These are phyloP conservation scores for Oemleria cerasiformis DNA, from an alignment of 306 rosid genomes.

Conservation along the genomic window DNA sequence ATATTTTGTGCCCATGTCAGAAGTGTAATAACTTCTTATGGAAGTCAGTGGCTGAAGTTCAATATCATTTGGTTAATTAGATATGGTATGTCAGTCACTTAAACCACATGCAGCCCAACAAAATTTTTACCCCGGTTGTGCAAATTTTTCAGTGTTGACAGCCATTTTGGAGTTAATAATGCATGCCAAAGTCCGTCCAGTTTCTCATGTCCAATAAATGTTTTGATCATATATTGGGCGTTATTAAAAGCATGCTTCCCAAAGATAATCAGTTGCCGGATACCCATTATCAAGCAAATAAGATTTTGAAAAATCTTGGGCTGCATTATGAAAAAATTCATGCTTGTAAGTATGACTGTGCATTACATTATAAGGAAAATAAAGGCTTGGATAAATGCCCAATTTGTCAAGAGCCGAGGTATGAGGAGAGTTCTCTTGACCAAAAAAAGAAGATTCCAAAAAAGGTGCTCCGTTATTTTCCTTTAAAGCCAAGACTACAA, in stretches of 20 bases:
- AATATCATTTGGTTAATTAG: no score
- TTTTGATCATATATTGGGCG: neutral
- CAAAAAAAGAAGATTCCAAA: neutral
- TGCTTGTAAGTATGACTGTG: neutral
- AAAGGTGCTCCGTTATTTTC: neutral
- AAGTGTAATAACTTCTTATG: no score
- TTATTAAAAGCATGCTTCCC: neutral
- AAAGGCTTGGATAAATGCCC: neutral
- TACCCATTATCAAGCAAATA: neutral
- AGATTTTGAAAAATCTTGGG: neutral
- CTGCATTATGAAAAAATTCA: neutral
- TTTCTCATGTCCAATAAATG: neutral
- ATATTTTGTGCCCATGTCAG: no score
- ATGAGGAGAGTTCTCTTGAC: no score
- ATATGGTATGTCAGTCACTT: no score
- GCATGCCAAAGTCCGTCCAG: neutral
- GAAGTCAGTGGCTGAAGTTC: no score
- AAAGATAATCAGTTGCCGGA: neutral
- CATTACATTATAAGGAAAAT: constrained; percentile 1
- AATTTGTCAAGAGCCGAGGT: neutral
- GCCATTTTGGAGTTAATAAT: neutral
- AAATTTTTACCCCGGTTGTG: neutral
- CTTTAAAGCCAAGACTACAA: neutral
- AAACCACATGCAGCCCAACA: neutral
- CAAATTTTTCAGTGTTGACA: neutral